phyloP scores from a whole-genome alignment of 2,329 filamentous ascomycete species.

The Zasmidium cellare region DNA sequence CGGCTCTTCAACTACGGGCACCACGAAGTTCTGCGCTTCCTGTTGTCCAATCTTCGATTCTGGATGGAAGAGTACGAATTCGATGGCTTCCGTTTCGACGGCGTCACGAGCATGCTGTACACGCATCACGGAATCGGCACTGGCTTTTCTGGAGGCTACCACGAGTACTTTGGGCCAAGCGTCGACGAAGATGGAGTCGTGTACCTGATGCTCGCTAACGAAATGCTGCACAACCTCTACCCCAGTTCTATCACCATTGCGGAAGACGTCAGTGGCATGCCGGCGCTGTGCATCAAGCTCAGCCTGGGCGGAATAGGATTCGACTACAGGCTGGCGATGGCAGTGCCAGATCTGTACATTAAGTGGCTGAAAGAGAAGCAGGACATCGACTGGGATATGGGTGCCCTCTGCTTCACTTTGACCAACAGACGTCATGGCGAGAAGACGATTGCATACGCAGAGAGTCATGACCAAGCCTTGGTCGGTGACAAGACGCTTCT shows the following conservation, averaged over 20 bases:
- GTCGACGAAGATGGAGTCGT: slow-evolving; percentile 93
- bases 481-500: slow-evolving; percentile 96
- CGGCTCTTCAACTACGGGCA: slow-evolving; percentile 95
- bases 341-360: slow-evolving; percentile 98
- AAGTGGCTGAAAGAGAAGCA: slow-evolving; percentile 93
- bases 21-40: slow-evolving; percentile 92
- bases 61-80: slow-evolving; percentile 99
- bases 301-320: slow-evolving; percentile 90
- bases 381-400: slow-evolving; percentile 90
- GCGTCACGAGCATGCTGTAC: slow-evolving; percentile 98
- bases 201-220: slow-evolving; percentile 95
- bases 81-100: slow-evolving; percentile 96
- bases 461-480: slow-evolving; percentile 97
- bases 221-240: slow-evolving; percentile 90
- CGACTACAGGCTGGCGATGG: slow-evolving; percentile 97
- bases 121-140: slow-evolving; percentile 94
- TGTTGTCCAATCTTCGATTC: slow-evolving; percentile 92
- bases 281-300: slow-evolving; percentile 84
- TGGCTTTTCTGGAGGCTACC: slow-evolving; percentile 96
- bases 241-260: slow-evolving; percentile 87
- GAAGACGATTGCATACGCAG: slow-evolving; percentile 97
- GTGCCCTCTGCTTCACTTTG: slow-evolving; percentile 78
- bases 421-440: slow-evolving; percentile 93
- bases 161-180: slow-evolving; percentile 89
- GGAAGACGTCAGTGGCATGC: slow-evolving; percentile 98